A percentile compares a stretch with the other conserved stretches of the same genome.
phyloP scores from a whole-genome alignment of 2,329 filamentous ascomycete genomes.

The Emmonsiellopsis sp. region DNA sequence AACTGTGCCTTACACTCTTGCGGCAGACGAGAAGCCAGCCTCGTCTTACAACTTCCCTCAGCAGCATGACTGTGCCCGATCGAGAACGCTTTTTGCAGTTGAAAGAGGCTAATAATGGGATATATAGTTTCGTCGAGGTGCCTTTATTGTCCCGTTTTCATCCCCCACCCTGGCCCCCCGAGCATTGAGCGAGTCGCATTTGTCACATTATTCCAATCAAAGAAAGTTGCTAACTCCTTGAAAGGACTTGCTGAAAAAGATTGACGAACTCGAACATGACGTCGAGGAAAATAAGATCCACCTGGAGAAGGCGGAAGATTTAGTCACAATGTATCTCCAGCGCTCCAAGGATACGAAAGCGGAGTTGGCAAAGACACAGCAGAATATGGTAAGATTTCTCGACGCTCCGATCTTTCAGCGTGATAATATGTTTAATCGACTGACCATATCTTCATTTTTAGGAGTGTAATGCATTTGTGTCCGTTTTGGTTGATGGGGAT shows the following conservation, averaged over 20 bases:
- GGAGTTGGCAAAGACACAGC: slow-evolving; percentile 1
- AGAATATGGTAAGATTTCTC: slow-evolving; percentile 1
- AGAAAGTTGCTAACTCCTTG: not conserved
- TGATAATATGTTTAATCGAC: not conserved
- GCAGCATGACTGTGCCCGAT: not conserved
- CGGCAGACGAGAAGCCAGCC: not conserved
- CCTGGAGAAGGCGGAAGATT: slow-evolving; percentile 2
- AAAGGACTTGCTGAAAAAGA: not conserved
- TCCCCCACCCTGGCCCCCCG: not conserved
- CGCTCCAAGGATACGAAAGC: not conserved
- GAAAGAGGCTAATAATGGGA: slow-evolving; percentile 1
- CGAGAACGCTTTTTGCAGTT: not conserved
- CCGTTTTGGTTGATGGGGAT: slow-evolving; percentile 32
- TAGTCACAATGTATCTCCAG: slow-evolving; percentile 2
- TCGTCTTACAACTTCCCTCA: not conserved
- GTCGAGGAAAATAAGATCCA: not conserved
- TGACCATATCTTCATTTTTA: not conserved
- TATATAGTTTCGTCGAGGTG: slow-evolving; percentile 1
- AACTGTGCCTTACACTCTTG: not conserved
- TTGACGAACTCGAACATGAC: not conserved
- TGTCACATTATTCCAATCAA: not conserved
- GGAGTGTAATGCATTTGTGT: slow-evolving; percentile 17
- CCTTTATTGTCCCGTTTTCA: not conserved
- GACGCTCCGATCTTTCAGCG: not conserved
- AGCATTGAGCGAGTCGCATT: no score